These are phyloP conservation scores for Strigomonas galati DNA, from an alignment of 208 protist genomes.

Conservation along the genomic window DNA sequence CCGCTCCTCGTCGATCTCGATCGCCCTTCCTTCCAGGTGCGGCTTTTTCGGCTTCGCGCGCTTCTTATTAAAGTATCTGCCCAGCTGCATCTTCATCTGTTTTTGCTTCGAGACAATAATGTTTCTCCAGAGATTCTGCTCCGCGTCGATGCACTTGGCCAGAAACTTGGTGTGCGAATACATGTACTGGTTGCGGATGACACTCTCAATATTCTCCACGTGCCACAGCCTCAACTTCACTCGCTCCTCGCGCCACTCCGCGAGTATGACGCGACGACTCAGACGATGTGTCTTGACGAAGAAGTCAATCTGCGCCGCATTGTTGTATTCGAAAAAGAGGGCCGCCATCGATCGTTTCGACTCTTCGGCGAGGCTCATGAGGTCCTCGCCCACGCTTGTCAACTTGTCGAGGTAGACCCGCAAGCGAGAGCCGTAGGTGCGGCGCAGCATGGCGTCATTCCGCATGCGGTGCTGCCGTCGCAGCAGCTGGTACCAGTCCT, in stretches of 20 bases:
- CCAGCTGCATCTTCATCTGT: conserved; percentile 17
- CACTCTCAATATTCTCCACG: conserved; percentile 31
- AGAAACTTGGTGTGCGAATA: conserved; percentile 26
- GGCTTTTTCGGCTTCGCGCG: conserved; percentile 22
- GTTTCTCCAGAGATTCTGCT: conserved; percentile 39
- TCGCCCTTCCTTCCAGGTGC: conserved; percentile 17
- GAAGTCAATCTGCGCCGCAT: conserved; percentile 15
- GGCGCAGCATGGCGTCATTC: conserved; percentile 40
- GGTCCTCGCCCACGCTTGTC: conserved; percentile 17
- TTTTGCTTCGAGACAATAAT: conserved; percentile 16
- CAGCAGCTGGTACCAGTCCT: conserved; percentile 38
- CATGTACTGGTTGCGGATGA: conserved; percentile 37
- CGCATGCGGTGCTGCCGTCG: conserved; percentile 37
- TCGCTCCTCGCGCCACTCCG: conserved; percentile 27
- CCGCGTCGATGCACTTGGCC: conserved; percentile 22
- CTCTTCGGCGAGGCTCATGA: conserved; percentile 25
- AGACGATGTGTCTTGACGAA: conserved; percentile 32
- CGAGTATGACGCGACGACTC: conserved; percentile 35
- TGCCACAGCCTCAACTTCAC: conserved; percentile 34
- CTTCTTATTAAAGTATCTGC: conserved; percentile 3
- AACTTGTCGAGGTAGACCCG: conserved; percentile 46
- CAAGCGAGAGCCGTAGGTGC: conserved; percentile 35
- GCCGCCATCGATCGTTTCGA: conserved; percentile 23
- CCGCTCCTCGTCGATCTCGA: conserved; percentile 34
- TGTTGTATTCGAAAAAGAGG: conserved; percentile 17